A percentile compares a stretch with the other conserved stretches of the same genome.
Conservation (phyloP, 805 yeast genomes). For the Kuraishia ogatae region DNA sequence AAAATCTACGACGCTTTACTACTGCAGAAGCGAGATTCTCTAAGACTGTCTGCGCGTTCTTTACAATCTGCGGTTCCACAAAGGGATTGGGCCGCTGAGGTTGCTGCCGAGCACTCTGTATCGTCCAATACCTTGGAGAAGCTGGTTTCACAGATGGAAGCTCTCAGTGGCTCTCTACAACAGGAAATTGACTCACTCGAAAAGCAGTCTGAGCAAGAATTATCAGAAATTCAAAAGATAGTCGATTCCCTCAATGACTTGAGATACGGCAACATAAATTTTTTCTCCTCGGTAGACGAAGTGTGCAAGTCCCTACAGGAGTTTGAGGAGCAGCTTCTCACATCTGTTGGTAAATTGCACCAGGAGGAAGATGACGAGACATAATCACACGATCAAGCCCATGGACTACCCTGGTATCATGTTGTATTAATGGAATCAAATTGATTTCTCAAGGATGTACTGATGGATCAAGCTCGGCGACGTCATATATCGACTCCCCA, state of each 20-base stretch:
- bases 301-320: conserved; percentile 10
- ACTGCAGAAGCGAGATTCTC: neutral
- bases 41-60: neutral
- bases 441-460: neutral
- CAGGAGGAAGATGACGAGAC: neutral
- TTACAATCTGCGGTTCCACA: neutral
- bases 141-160: conserved; percentile 12
- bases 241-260: conserved; percentile 22
- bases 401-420: neutral
- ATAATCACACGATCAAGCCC: too few relatives aligned
- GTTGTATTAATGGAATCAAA: too few relatives aligned
- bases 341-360: neutral
- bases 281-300: conserved; percentile 11
- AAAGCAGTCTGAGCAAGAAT: conserved; percentile 6
- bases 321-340: conserved; percentile 10
- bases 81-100: neutral
- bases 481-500: conserved; percentile 23
- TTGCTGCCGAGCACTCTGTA: neutral
- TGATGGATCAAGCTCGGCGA: conserved; percentile 2
- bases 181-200: conserved; percentile 15
- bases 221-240: conserved; percentile 10
- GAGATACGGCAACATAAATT: conserved; percentile 15
- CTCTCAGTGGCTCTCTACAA: conserved; percentile 19
- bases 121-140: neutral
- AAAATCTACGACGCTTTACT: neutral